Evolutionary conservation across 2,329 filamentous ascomycete genomes (phyloP).

Genomic region (Rhynchosporium secalis): DNA sequence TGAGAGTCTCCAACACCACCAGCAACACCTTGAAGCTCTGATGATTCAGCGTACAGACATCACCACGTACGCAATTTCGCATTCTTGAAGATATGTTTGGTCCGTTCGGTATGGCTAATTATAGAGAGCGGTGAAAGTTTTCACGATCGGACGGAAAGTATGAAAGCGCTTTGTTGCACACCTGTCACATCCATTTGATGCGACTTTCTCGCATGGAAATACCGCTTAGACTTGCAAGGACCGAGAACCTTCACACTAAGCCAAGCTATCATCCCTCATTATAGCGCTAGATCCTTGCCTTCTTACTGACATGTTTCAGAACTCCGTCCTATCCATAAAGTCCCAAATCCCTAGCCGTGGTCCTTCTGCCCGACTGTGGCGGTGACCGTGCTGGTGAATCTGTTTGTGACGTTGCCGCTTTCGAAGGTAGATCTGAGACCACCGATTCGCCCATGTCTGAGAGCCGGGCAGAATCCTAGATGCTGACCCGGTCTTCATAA

Average conservation of each 20-base stretch:
- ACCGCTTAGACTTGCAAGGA: not conserved
- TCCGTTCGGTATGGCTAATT: too few relatives aligned
- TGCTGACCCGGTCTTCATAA: not conserved
- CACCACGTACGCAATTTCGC: too few relatives aligned
- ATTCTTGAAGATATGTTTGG: too few relatives aligned
- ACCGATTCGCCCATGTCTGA: not conserved
- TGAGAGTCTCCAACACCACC: too few relatives aligned
- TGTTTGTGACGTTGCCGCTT: not conserved
- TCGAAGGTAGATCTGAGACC: slow-evolving; percentile 3
- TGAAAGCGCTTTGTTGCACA: not conserved
- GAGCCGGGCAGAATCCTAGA: not conserved
- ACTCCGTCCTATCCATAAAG: not conserved
- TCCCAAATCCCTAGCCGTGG: slow-evolving; percentile 3
- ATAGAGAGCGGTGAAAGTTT: not conserved
- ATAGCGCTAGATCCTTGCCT: not conserved
- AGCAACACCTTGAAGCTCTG: too few relatives aligned
- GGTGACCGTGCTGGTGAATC: not conserved
- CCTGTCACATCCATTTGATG: not conserved
- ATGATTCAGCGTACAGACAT: too few relatives aligned
- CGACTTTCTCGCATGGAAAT: not conserved
- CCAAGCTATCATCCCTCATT: not conserved
- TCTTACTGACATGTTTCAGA: not conserved
- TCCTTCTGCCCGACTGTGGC: not conserved
- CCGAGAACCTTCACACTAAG: not conserved
- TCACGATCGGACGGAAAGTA: not conserved